A percentile compares a stretch with the other conserved stretches of the same genome.
phyloP scores from a whole-genome alignment of 177 flowering plant species.

The Vitis hybrid region DNA sequence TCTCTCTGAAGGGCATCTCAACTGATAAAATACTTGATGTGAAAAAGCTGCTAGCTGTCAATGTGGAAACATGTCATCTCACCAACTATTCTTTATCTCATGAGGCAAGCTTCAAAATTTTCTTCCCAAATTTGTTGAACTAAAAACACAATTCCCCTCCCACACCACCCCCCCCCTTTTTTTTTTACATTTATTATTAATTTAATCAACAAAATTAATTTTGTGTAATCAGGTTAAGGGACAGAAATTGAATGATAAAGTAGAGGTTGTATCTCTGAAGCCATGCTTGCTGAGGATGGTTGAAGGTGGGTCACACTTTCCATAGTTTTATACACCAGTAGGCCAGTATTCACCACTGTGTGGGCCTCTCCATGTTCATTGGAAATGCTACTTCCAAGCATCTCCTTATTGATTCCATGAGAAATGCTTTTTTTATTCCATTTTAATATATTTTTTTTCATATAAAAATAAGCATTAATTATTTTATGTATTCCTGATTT shows the following conservation, averaged over 20 bases:
- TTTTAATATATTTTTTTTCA: too few species aligned
- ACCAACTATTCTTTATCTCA: slow-evolving; percentile 83
- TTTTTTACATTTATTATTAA: neutral
- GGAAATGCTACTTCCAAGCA: too few species aligned
- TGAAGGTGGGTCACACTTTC: slow-evolving; percentile 65
- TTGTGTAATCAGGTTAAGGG: slow-evolving; percentile 60
- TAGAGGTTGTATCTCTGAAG: slow-evolving; percentile 68
- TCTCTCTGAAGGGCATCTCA: slow-evolving; percentile 74
- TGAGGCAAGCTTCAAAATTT: slow-evolving; percentile 44
- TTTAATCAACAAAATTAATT: neutral
- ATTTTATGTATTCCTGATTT: too few species aligned
- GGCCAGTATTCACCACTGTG: neutral
- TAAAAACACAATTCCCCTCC: neutral
- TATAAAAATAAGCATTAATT: too few species aligned
- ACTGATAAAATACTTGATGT: slow-evolving; percentile 93
- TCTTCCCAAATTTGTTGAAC: neutral
- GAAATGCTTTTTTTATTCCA: too few species aligned
- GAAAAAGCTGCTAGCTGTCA: slow-evolving; percentile 61
- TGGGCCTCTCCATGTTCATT: neutral
- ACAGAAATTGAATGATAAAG: slow-evolving; percentile 57
- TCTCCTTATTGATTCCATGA: too few species aligned
- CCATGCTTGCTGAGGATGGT: slow-evolving; percentile 76
- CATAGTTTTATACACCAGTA: neutral
- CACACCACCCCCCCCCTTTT: neutral
- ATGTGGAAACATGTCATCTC: slow-evolving; percentile 86